Percentiles rank a stretch among this genome's conserved stretches.
phyloP scores from a whole-genome alignment of 1,139 yeast genomes.

The Geotrichum bryndzae region DNA sequence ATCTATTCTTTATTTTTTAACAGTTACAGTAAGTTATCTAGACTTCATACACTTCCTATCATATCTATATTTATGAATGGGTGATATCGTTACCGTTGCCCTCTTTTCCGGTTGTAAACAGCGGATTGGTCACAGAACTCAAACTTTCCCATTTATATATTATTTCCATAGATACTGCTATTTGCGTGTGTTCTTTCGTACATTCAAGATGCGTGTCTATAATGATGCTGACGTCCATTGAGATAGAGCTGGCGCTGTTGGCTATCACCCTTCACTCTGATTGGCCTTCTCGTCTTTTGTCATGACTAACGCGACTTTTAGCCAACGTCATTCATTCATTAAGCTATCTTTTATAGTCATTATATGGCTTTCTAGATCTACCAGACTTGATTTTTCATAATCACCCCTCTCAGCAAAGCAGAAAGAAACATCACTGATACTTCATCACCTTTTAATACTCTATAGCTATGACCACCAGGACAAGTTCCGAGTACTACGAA shows the following conservation, averaged over 20 bases:
- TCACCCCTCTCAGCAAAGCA: not conserved
- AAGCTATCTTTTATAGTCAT: not conserved
- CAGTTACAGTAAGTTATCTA: not conserved
- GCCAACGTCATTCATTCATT: not conserved
- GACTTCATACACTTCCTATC: not conserved
- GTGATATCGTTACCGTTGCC: not conserved
- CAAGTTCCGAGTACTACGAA: conserved; percentile 21
- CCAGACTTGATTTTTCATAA: not conserved
- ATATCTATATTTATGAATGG: not conserved
- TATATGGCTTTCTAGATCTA: not conserved
- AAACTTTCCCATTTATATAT: not conserved
- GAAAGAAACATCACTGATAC: not conserved
- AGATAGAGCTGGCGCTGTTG: not conserved
- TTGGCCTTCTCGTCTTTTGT: not conserved
- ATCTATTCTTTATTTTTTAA: not conserved
- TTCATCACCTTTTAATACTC: not conserved
- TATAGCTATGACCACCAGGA: conserved; percentile 11
- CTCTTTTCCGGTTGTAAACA: not conserved
- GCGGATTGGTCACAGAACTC: not conserved
- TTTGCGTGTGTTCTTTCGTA: not conserved
- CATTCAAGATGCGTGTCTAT: not conserved
- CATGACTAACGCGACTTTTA: not conserved
- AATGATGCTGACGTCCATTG: not conserved
- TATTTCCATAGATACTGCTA: not conserved
- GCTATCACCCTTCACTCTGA: not conserved